A percentile compares a stretch with the other conserved stretches of the same genome.
Conservation (phyloP, 1,139 yeast species). For the Kurtzmaniella quercitrusa region DNA sequence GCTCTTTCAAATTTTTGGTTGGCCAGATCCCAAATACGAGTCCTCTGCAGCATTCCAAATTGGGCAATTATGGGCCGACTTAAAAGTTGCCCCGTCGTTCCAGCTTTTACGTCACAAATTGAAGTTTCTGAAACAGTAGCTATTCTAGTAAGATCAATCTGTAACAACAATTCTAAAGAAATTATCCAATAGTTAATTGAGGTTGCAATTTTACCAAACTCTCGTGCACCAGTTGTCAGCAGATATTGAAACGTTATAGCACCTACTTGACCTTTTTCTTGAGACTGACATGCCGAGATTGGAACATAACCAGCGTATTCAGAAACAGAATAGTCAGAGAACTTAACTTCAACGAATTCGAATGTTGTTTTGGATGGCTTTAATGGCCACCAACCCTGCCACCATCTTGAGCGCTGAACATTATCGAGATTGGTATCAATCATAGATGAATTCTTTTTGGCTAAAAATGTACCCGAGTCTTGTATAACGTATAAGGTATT, state of each 20-base stretch:
- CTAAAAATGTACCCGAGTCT: slow-evolving; percentile 10
- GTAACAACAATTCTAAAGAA: slow-evolving; percentile 9
- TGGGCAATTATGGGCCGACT: slow-evolving; percentile 16
- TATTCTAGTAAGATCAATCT: slow-evolving; percentile 5
- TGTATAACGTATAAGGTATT: slow-evolving; percentile 9
- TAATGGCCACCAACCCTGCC: slow-evolving; percentile 3
- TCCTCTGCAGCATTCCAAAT: slow-evolving; percentile 12
- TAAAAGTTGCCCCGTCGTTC: slow-evolving; percentile 19
- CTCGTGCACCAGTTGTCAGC: not conserved
- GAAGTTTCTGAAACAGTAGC: slow-evolving; percentile 12
- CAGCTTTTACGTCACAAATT: slow-evolving; percentile 14
- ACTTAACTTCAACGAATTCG: slow-evolving; percentile 17
- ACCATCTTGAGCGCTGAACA: not conserved
- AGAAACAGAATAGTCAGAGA: slow-evolving; percentile 5
- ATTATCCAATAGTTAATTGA: not conserved
- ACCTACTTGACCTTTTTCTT: slow-evolving; percentile 17
- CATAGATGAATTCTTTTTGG: slow-evolving; percentile 1
- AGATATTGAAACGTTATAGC: slow-evolving; percentile 14
- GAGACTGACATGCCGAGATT: slow-evolving; percentile 21
- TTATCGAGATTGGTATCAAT: slow-evolving; percentile 1
- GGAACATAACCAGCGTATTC: slow-evolving; percentile 20
- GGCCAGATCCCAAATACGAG: slow-evolving; percentile 10
- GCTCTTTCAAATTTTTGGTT: slow-evolving; percentile 10
- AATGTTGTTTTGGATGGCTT: slow-evolving; percentile 1
- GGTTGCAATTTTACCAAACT: not conserved